Percentiles rank a stretch among this genome's conserved stretches.
Conservation (phyloP, 2,329 filamentous ascomycete species). For the Alternaria dauci region DNA sequence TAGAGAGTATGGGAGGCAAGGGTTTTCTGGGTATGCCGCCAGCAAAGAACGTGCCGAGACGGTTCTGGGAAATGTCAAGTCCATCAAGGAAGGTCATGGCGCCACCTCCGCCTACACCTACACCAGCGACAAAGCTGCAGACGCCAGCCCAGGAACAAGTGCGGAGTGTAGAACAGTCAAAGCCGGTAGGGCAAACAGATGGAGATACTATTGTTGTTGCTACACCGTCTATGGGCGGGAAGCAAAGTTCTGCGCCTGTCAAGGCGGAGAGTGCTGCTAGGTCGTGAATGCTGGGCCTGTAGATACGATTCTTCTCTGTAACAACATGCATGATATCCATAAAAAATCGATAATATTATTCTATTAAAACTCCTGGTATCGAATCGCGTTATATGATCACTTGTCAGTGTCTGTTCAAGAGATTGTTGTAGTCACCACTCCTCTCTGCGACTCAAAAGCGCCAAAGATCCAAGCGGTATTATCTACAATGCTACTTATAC, state of each 20-base stretch:
- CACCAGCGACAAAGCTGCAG: background rate
- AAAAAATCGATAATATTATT: background rate
- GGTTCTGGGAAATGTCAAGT: constrained; percentile 64
- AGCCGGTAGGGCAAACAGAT: background rate
- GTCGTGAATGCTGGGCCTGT: background rate
- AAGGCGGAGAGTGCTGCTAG: background rate
- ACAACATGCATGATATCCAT: background rate
- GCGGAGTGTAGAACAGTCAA: background rate
- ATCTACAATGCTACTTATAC: background rate
- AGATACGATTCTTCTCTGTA: background rate
- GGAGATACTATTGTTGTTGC: background rate
- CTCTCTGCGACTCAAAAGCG: background rate
- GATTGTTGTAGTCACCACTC: background rate
- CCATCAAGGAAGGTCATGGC: constrained; percentile 19
- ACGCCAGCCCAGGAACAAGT: background rate
- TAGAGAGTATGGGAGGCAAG: constrained; percentile 40
- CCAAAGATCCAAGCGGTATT: background rate
- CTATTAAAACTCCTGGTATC: background rate
- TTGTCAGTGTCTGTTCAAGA: background rate
- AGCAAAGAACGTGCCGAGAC: constrained; percentile 79
- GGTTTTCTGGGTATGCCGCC: constrained; percentile 61
- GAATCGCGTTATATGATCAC: too few relatives aligned
- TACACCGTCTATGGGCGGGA: background rate
- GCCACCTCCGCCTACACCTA: constrained; percentile 1
- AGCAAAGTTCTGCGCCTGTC: background rate